phyloP scores from a whole-genome alignment of 2,329 filamentous ascomycete genomes.

The Dryadomyces quercivorus region DNA sequence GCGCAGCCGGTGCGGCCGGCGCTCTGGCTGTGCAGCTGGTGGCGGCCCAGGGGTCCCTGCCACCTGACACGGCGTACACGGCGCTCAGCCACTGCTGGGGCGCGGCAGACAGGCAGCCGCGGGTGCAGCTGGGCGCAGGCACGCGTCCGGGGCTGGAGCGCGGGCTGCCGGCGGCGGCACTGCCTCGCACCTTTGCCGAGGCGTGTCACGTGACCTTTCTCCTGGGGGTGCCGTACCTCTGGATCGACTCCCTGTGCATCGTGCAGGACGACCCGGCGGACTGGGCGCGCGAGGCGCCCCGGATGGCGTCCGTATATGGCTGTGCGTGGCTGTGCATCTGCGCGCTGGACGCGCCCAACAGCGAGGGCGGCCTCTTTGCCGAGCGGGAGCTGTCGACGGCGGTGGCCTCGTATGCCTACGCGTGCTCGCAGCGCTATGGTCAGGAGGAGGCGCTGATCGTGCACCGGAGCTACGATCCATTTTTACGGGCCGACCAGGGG shows the following conservation, averaged over 20 bases:
- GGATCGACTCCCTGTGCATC: slow-evolving; percentile 3
- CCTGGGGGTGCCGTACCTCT: not conserved
- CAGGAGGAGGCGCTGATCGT: not conserved
- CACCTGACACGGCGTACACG: not conserved
- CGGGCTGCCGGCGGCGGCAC: not conserved
- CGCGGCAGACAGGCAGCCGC: not conserved
- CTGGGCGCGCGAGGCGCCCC: not conserved
- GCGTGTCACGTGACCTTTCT: not conserved
- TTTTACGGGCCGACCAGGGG: not conserved
- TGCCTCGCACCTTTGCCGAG: not conserved
- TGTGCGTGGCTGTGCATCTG: not conserved
- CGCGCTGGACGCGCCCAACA: not conserved
- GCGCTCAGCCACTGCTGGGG: slow-evolving; percentile 2
- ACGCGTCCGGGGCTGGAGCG: not conserved
- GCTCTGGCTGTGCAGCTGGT: not conserved
- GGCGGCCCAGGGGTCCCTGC: not conserved
- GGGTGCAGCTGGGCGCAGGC: not conserved
- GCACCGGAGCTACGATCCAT: not conserved
- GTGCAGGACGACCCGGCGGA: not conserved
- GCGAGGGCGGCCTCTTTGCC: not conserved
- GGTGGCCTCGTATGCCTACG: not conserved
- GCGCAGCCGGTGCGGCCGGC: not conserved
- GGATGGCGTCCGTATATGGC: not conserved
- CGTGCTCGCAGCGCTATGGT: not conserved
- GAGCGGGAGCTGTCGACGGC: not conserved